phyloP scores from a whole-genome alignment of 345 rosid genomes.

The Citrus hindsii region DNA sequence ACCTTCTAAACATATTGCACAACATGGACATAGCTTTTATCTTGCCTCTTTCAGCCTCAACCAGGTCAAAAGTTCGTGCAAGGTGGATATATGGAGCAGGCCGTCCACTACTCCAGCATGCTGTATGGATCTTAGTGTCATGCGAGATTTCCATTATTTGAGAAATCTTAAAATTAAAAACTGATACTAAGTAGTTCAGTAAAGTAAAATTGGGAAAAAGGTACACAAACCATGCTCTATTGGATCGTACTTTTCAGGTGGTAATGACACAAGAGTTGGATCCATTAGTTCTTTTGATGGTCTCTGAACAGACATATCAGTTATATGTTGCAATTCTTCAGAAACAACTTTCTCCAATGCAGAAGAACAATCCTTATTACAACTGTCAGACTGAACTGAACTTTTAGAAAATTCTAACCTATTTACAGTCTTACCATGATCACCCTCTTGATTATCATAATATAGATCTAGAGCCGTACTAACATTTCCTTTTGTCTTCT shows the following conservation, averaged over 20 bases:
- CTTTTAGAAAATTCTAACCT: conserved; percentile 25
- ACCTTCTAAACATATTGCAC: conserved; percentile 98
- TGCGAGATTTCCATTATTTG: not conserved
- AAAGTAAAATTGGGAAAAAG: conserved; percentile 14
- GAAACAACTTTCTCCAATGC: conserved; percentile 23
- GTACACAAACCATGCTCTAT: conserved; percentile 62
- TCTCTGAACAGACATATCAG: conserved; percentile 25
- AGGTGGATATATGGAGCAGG: conserved; percentile 86
- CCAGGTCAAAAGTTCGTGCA: conserved; percentile 76
- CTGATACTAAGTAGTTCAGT: not conserved
- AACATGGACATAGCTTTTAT: conserved; percentile 81
- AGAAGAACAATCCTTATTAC: conserved; percentile 30
- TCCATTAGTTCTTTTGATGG: conserved; percentile 29
- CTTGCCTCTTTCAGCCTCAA: conserved; percentile 81
- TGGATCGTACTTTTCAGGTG: conserved; percentile 64
- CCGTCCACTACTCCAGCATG: conserved; percentile 79
- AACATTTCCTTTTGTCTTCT: conserved; percentile 69
- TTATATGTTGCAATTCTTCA: conserved; percentile 25
- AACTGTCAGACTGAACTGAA: conserved; percentile 20
- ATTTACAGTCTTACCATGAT: conserved; percentile 24
- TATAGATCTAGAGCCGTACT: conserved; percentile 64
- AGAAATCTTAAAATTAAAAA: not conserved
- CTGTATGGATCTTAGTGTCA: conserved; percentile 38
- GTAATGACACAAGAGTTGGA: conserved; percentile 44
- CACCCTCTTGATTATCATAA: conserved; percentile 43